Evolutionary conservation across 345 rosid species (phyloP).

Genomic region (Acer saccharum): DNA sequence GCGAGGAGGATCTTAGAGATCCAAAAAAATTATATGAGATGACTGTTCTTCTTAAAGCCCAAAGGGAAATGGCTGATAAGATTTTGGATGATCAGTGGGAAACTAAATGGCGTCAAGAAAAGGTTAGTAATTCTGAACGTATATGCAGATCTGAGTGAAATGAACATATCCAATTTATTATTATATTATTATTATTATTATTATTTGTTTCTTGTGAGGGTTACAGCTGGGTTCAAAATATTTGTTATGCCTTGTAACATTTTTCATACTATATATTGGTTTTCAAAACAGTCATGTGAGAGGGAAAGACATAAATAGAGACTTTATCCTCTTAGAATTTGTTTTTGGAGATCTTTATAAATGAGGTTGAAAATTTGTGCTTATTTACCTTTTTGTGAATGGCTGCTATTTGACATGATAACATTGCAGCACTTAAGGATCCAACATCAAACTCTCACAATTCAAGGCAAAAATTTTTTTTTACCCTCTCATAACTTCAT

Average conservation of each 20-base stretch:
- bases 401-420: neutral
- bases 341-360: neutral
- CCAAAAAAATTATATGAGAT: conserved; percentile 82
- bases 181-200: neutral
- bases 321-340: neutral
- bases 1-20: conserved; percentile 82
- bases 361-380: neutral
- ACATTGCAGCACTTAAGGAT: neutral
- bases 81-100: conserved; percentile 91
- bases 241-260: neutral
- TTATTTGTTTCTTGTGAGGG: neutral
- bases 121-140: conserved; percentile 45
- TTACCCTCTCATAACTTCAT: too few relatives aligned
- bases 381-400: neutral
- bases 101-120: conserved; percentile 88
- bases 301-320: neutral
- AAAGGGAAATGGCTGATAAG: conserved; percentile 82
- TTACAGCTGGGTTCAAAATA: neutral
- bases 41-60: conserved; percentile 93
- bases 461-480: neutral
- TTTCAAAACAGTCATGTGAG: neutral
- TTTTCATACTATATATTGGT: neutral
- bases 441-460: neutral
- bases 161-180: neutral
- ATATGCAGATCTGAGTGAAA: neutral